phyloP scores from a whole-genome alignment of 2,329 filamentous ascomycete species.

The Scortechinia acanthostroma region DNA sequence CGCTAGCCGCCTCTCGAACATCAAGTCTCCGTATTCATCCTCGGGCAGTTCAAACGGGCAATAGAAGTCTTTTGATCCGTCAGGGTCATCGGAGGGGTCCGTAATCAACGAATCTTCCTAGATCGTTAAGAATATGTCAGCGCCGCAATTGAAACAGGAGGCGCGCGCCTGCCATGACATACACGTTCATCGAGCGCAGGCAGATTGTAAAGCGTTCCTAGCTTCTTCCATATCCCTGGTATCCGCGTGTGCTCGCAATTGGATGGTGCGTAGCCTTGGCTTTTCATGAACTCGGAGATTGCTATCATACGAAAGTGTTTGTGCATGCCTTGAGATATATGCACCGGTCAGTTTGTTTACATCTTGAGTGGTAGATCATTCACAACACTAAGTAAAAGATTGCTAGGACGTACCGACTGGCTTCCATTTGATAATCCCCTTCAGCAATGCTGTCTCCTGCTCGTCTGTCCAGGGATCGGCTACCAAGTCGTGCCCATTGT shows the following conservation, averaged over 20 bases:
- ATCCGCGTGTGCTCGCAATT: conserved; percentile 46
- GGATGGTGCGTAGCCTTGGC: conserved; percentile 33
- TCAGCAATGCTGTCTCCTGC: conserved; percentile 1
- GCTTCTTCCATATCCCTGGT: conserved; percentile 58
- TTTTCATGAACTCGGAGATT: conserved; percentile 40
- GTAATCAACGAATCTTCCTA: neutral
- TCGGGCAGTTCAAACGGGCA: neutral
- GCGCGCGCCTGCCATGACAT: conserved; percentile 10
- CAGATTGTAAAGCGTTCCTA: conserved; percentile 54
- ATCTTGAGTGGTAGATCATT: conserved; percentile 20
- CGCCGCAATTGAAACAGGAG: neutral
- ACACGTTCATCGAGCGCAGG: conserved; percentile 55
- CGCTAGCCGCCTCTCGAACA: neutral
- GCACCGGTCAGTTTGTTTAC: conserved; percentile 61
- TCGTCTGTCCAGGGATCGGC: conserved; percentile 3
- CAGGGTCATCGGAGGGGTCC: neutral
- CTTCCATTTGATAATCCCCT: conserved; percentile 3
- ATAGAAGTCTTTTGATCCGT: neutral
- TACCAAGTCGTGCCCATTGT: conserved; percentile 4
- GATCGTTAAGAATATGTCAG: neutral
- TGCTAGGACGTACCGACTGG: neutral
- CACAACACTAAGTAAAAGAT: neutral
- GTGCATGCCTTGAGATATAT: conserved; percentile 42
- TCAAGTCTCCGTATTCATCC: neutral
- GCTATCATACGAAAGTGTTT: conserved; percentile 57